These are phyloP conservation scores for Ramaria sp. DNA, from an alignment of 768 basidiomycete species.

Conservation along the genomic window DNA sequence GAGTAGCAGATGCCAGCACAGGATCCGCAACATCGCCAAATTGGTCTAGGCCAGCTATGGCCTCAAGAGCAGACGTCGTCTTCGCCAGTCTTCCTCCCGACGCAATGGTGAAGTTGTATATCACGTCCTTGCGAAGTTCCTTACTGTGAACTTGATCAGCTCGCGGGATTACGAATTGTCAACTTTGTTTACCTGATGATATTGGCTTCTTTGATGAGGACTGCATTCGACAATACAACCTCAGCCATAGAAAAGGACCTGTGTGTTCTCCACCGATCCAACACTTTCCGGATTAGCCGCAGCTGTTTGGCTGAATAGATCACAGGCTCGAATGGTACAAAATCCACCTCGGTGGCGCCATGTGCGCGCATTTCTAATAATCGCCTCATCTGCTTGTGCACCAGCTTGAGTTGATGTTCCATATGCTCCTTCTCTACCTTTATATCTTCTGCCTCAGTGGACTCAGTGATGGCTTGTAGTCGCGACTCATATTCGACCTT, in stretches of 20 bases:
- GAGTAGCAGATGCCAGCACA: conserved; percentile 55
- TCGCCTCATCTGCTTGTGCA: conserved; percentile 74
- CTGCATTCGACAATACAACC: conserved; percentile 71
- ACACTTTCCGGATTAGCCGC: conserved; percentile 67
- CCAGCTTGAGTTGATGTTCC: conserved; percentile 75
- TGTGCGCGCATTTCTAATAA: conserved; percentile 65
- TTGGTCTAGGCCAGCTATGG: conserved; percentile 78
- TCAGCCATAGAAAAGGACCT: conserved; percentile 91
- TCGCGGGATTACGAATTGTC: conserved; percentile 3
- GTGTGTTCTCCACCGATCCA: conserved; percentile 80
- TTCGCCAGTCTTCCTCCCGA: conserved; percentile 70
- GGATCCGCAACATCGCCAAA: conserved; percentile 92
- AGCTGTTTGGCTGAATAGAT: conserved; percentile 78
- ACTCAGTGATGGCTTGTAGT: conserved; percentile 36
- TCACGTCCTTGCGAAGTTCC: conserved; percentile 77
- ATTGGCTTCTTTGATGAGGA: conserved; percentile 88
- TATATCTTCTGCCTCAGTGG: conserved; percentile 70
- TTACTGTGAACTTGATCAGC: conserved; percentile 37
- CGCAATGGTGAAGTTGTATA: conserved; percentile 89
- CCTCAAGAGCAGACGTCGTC: conserved; percentile 76
- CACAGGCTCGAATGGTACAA: conserved; percentile 62
- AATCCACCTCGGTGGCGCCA: conserved; percentile 60
- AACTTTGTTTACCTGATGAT: conserved; percentile 60
- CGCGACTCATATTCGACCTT: conserved; percentile 47
- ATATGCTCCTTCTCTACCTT: conserved; percentile 89